Conservation (phyloP, 257 asterid species). For the Nicotiana tomentosiformis region DNA sequence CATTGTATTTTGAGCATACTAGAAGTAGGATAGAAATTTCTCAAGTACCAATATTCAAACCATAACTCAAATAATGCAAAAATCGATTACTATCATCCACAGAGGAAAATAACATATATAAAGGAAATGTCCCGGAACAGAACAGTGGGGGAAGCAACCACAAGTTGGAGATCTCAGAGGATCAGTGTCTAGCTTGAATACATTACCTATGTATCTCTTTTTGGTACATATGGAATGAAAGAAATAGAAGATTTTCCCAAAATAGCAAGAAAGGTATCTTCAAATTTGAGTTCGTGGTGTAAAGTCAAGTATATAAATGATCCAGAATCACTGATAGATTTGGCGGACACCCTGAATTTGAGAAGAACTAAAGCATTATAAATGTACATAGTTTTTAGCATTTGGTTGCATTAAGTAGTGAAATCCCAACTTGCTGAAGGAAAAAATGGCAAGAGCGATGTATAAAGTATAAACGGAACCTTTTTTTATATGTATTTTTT, state of each 20-base stretch:
- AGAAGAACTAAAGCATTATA: not conserved
- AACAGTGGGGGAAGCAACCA: not conserved
- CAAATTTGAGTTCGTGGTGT: not conserved
- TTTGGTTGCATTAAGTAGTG: not conserved
- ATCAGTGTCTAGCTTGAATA: not conserved
- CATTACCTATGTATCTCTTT: not conserved
- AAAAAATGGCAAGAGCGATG: not conserved
- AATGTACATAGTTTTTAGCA: not conserved
- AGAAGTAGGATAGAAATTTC: not conserved
- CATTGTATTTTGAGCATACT: not conserved
- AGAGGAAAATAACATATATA: not conserved
- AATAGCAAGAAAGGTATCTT: not conserved
- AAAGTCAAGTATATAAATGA: not conserved
- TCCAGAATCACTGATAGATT: not conserved
- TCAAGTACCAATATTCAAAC: not conserved
- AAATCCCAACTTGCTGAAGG: not conserved
- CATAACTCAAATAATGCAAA: not conserved
- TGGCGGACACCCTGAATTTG: not conserved
- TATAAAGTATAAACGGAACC: not conserved
- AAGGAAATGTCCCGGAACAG: not conserved
- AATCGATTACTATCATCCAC: not conserved
- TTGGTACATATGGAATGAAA: not conserved
- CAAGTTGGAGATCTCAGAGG: not conserved
- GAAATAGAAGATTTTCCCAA: not conserved
- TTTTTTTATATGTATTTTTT: not conserved